phyloP scores from a whole-genome alignment of 352 stramenopile genomes.

The Thalassiosira exigua region DNA sequence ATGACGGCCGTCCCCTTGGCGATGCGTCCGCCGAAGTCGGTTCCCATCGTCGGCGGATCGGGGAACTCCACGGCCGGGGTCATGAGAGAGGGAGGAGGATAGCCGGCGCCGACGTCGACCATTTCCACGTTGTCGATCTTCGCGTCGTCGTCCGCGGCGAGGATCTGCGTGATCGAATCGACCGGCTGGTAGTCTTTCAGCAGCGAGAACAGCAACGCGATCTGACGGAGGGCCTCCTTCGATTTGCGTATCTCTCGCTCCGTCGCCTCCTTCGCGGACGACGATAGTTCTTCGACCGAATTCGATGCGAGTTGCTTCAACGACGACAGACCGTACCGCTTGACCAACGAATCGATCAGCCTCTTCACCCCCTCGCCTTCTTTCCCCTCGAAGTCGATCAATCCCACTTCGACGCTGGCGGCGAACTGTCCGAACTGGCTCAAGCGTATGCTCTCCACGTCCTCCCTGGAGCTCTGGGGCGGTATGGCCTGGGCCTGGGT shows the following conservation, averaged over 20 bases:
- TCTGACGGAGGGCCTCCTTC: constrained; percentile 81
- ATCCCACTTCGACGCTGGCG: constrained; percentile 76
- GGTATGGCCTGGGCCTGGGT: constrained; percentile 66
- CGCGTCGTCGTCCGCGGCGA: constrained; percentile 75
- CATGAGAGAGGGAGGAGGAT: constrained; percentile 64
- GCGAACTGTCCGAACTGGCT: constrained; percentile 79
- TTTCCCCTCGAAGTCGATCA: constrained; percentile 70
- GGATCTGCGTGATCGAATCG: constrained; percentile 69
- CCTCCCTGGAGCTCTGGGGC: constrained; percentile 39
- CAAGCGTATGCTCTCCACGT: constrained; percentile 68
- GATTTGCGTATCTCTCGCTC: constrained; percentile 55
- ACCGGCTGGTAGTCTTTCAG: constrained; percentile 76
- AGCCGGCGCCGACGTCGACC: constrained; percentile 63
- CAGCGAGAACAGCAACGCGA: constrained; percentile 79
- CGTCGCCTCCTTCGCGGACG: constrained; percentile 23
- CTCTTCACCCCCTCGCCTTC: constrained; percentile 37
- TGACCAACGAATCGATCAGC: constrained; percentile 66
- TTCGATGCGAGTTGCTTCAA: background rate
- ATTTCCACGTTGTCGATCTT: constrained; percentile 60
- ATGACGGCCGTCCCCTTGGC: constrained; percentile 67
- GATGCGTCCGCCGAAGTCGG: constrained; percentile 45
- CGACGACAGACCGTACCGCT: constrained; percentile 58
- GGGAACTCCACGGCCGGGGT: constrained; percentile 64
- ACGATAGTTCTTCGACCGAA: background rate
- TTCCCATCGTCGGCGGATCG: constrained; percentile 53